Evolutionary conservation across 306 rosid genomes (phyloP).

Genomic region (Morella rubra): DNA sequence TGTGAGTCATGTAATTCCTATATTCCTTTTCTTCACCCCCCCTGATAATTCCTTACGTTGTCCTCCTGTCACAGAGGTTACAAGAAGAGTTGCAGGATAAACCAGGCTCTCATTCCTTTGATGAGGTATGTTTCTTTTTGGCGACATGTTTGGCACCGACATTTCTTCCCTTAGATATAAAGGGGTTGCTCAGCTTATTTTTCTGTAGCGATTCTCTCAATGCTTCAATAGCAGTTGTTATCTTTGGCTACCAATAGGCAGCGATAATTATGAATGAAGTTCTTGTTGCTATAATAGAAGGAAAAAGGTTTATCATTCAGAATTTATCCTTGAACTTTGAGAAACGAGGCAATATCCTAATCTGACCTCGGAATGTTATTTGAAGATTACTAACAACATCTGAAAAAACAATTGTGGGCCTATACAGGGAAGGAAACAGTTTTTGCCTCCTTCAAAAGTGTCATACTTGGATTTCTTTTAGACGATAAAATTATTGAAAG

Average conservation of each 20-base stretch:
- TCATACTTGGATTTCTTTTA: not conserved
- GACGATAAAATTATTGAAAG: not conserved
- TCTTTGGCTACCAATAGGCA: not conserved
- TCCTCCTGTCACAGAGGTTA: conserved; percentile 53
- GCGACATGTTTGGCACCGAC: conserved; percentile 7
- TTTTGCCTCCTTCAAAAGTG: not conserved
- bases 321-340: not conserved
- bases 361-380: not conserved
- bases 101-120: conserved; percentile 79
- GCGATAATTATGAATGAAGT: not conserved
- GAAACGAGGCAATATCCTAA: not conserved
- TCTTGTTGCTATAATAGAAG: not conserved
- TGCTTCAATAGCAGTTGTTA: not conserved
- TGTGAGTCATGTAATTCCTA: not conserved
- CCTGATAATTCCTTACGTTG: conserved; percentile 17
- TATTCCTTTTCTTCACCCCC: not conserved
- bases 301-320: not conserved
- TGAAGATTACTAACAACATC: not conserved
- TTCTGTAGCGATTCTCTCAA: not conserved
- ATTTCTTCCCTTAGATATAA: not conserved
- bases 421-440: not conserved
- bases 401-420: not conserved
- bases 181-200: too few species aligned
- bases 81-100: conserved; percentile 66
- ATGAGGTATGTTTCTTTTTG: conserved; percentile 56